Conservation (phyloP, 2,329 filamentous ascomycete genomes). For the Aureobasidium leucospermi region DNA sequence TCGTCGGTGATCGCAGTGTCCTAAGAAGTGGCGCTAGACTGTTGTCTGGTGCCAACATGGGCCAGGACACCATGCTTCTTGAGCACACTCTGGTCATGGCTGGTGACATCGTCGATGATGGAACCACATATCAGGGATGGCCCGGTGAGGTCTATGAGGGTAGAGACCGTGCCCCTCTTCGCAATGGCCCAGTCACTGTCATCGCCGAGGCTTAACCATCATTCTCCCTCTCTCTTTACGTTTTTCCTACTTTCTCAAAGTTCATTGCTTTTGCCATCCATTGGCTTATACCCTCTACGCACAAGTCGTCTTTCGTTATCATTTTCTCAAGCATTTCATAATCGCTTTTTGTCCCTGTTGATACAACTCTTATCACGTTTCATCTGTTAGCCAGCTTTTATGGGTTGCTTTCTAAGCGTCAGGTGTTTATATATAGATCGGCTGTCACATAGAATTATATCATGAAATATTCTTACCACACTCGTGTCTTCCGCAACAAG, state of each 20-base stretch:
- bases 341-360: neutral
- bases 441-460: neutral
- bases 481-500: no score
- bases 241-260: neutral
- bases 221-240: neutral
- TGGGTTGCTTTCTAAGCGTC: neutral
- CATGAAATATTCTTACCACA: neutral
- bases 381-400: neutral
- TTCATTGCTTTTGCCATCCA: neutral
- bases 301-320: neutral
- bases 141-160: slow-evolving; percentile 38
- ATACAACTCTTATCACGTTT: neutral
- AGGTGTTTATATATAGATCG: neutral
- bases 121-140: slow-evolving; percentile 49
- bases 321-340: neutral
- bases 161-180: neutral
- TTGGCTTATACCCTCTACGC: slow-evolving; percentile 1
- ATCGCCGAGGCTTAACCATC: neutral
- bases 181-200: neutral
- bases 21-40: slow-evolving; percentile 46
- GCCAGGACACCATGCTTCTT: slow-evolving; percentile 45
- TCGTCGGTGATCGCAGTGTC: slow-evolving; percentile 46
- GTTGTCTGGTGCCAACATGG: slow-evolving; percentile 48
- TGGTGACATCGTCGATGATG: slow-evolving; percentile 48
- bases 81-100: slow-evolving; percentile 54